Evolutionary conservation across 345 rosid genomes (phyloP).

Genomic region (Hypericum perforatum): DNA sequence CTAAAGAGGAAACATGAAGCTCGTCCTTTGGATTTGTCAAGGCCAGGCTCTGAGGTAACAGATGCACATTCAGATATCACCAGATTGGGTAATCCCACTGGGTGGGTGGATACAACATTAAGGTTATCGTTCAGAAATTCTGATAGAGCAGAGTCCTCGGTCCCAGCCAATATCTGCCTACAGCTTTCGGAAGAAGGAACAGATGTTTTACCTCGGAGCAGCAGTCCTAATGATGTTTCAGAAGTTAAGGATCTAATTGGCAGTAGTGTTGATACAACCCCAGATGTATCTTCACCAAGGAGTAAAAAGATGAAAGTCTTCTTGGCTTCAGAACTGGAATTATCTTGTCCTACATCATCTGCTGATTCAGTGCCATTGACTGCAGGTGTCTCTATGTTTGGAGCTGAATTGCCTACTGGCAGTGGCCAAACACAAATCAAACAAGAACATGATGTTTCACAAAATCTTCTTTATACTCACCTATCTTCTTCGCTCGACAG

Average conservation of each 20-base stretch:
- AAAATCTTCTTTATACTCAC: background rate
- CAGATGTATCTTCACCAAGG: slow-evolving; percentile 17
- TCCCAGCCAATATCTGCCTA: slow-evolving; percentile 17
- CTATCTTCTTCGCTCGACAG: too few species aligned
- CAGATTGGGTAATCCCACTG: slow-evolving; percentile 19
- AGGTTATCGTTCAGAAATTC: slow-evolving; percentile 26
- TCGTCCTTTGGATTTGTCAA: slow-evolving; percentile 27
- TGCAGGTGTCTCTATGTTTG: slow-evolving; percentile 20
- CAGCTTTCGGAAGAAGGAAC: slow-evolving; percentile 12
- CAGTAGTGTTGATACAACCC: slow-evolving; percentile 18
- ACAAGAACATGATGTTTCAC: slow-evolving; percentile 16
- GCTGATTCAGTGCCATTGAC: slow-evolving; percentile 16
- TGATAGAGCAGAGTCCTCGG: slow-evolving; percentile 19
- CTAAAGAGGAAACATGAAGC: slow-evolving; percentile 9
- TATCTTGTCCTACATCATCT: slow-evolving; percentile 19
- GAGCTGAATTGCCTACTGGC: slow-evolving; percentile 15
- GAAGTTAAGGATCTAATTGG: slow-evolving; percentile 21
- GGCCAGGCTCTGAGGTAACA: slow-evolving; percentile 21
- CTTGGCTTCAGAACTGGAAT: slow-evolving; percentile 22
- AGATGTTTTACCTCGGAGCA: slow-evolving; percentile 11
- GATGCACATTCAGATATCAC: slow-evolving; percentile 20
- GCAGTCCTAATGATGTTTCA: slow-evolving; percentile 18
- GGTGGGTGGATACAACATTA: slow-evolving; percentile 28
- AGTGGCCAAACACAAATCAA: slow-evolving; percentile 16
- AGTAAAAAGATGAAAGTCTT: slow-evolving; percentile 23